Evolutionary conservation across 805 yeast species (phyloP).

Genomic region (Blastobotrys robertii): DNA sequence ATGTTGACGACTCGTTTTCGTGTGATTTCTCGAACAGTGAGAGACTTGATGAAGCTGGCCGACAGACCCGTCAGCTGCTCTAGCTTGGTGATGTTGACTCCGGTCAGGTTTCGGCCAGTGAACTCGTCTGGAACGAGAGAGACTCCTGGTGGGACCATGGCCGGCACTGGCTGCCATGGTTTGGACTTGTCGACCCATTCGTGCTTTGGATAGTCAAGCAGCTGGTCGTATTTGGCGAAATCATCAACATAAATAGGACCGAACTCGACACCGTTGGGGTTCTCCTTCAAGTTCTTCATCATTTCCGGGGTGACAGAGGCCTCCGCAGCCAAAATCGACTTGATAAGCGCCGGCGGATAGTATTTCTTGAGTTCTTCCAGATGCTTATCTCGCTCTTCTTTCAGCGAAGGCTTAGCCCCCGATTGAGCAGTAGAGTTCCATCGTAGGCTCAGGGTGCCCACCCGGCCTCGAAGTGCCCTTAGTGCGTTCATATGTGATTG

Average conservation of each 20-base stretch:
- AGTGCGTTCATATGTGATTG: too few relatives aligned
- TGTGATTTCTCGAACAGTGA: conserved; percentile 41
- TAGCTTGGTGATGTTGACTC: conserved; percentile 24
- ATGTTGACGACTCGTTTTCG: conserved; percentile 75
- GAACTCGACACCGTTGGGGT: conserved; percentile 36
- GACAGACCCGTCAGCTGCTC: conserved; percentile 31
- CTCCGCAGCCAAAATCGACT: conserved; percentile 76
- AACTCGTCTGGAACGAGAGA: conserved; percentile 27
- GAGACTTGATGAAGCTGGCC: conserved; percentile 45
- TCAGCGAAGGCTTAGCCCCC: background rate
- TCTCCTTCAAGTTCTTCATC: conserved; percentile 36
- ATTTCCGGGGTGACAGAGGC: conserved; percentile 58
- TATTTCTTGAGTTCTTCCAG: conserved; percentile 54
- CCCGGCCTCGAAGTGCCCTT: too few relatives aligned
- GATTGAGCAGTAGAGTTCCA: background rate
- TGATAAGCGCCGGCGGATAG: conserved; percentile 73
- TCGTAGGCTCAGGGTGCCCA: background rate
- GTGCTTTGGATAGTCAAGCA: conserved; percentile 57
- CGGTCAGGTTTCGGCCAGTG: conserved; percentile 20
- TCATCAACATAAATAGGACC: conserved; percentile 69
- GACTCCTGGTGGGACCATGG: conserved; percentile 41
- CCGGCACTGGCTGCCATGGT: conserved; percentile 51
- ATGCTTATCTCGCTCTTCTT: conserved; percentile 31
- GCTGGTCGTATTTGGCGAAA: conserved; percentile 57
- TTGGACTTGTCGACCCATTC: conserved; percentile 37